Evolutionary conservation across 2,329 filamentous ascomycete genomes (phyloP), one percentile per base, ranked within the genome.

Genomic region (Hymenoscyphus linearis): DNA sequence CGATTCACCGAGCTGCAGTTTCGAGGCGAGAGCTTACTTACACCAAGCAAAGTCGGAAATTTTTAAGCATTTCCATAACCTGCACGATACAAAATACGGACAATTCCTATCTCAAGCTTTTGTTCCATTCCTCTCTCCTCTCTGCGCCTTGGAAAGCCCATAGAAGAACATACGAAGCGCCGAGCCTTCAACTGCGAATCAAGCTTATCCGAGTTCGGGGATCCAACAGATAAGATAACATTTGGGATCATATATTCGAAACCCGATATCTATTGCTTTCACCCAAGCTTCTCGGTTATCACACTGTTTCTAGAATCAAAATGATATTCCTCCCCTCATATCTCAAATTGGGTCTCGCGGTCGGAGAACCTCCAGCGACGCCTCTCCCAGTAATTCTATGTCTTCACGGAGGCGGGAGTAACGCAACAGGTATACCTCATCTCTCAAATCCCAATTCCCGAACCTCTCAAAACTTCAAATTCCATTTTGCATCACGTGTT

Each of bases 361-460:
- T n/a, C 16, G n/a, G n/a, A 16, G n/a, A 60, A 9, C 16, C 54
- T 10, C 10, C 9, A 4, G 50, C 25, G 26, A 12, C 25, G 4
- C 50, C 50, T 31, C 62, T 64, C n/a, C 62, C 62, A 14, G 61
- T 59, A 34, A 61, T 65, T 13, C 57, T 65, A 25, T 63, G 61
- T 52, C 57, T 65, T 13, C 64, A 65, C 25, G 64, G 64, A 16
- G 57, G 57, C 4, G 64, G 64, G 2, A 62, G 60, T 25, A 60
- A 60, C 34, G 22, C 52, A 25, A 54, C 58, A 12, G 59, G 50
- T 53, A 34, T 3, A 16, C 13, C 14, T 47, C 40, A 47, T 53
- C 27, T 31, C 16, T 31, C 12, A 31, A 31, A 0, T n/a, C 4
- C 12, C 6, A 27, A 5, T 53, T 53, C 50, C 18, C 40, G 40